Evolutionary conservation across 352 stramenopile species (phyloP).

Genomic region (Stramenopiles sp.): DNA sequence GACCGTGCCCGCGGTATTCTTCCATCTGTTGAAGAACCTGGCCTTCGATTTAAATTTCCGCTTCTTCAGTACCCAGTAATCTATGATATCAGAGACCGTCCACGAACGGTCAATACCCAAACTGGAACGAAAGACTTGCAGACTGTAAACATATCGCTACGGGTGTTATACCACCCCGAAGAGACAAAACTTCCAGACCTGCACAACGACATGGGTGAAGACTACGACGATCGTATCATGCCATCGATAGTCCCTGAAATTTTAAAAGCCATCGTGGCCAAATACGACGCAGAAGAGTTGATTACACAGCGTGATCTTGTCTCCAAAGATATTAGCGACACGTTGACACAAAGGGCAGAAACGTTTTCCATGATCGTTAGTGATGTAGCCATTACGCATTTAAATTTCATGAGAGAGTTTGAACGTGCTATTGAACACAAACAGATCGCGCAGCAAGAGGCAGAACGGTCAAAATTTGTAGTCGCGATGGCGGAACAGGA

Average conservation of each 20-base stretch:
- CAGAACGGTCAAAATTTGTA: slow-evolving; percentile 96
- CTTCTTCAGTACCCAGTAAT: slow-evolving; percentile 90
- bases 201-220: slow-evolving; percentile 83
- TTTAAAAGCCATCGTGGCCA: slow-evolving; percentile 74
- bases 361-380: slow-evolving; percentile 96
- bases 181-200: slow-evolving; percentile 81
- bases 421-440: slow-evolving; percentile 98
- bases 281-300: slow-evolving; percentile 98
- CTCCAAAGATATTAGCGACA: slow-evolving; percentile 79
- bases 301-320: slow-evolving; percentile 95
- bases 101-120: slow-evolving; percentile 82
- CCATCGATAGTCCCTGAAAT: slow-evolving; percentile 93
- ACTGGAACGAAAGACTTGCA: slow-evolving; percentile 98
- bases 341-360: slow-evolving; percentile 81
- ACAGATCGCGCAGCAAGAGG: slow-evolving; percentile 97
- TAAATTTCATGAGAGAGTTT: slow-evolving; percentile 96
- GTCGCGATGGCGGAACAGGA: slow-evolving; percentile 98
- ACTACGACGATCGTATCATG: slow-evolving; percentile 97
- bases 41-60: slow-evolving; percentile 98
- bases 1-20: slow-evolving; percentile 92
- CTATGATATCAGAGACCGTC: slow-evolving; percentile 90
- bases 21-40: slow-evolving; percentile 78
- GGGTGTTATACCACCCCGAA: slow-evolving; percentile 79
- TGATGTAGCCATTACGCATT: slow-evolving; percentile 98
- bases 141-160: slow-evolving; percentile 98